Percentiles rank a stretch among this genome's conserved stretches.
Conservation (phyloP, 352 stramenopile species). For the Globisporangium perplexum region DNA sequence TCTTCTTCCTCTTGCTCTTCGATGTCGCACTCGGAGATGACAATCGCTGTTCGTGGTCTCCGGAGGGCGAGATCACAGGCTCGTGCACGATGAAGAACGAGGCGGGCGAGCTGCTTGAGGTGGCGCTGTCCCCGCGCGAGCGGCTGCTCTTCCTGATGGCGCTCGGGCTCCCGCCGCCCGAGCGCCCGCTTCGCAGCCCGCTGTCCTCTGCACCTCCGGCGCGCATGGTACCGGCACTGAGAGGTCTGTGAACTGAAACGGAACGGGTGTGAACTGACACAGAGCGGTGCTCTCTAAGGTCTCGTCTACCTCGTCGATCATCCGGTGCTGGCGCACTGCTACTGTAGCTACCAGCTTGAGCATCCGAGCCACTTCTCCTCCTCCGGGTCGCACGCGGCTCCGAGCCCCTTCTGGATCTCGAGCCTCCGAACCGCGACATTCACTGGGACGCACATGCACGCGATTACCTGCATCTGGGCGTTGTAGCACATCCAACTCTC, state of each 20-base stretch:
- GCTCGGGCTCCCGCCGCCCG: neutral
- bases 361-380: slow-evolving; percentile 26
- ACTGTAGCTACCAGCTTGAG: neutral
- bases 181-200: neutral
- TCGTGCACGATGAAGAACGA: slow-evolving; percentile 75
- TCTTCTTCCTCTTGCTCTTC: slow-evolving; percentile 10
- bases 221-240: neutral
- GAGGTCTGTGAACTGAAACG: neutral
- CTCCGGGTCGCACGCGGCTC: slow-evolving; percentile 8
- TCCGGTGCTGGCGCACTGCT: too few relatives aligned
- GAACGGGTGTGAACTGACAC: too few relatives aligned
- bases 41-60: slow-evolving; percentile 2
- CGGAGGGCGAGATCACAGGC: slow-evolving; percentile 26
- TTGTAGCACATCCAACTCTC: slow-evolving; percentile 25
- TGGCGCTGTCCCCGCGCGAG: neutral
- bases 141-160: neutral
- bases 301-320: too few relatives aligned
- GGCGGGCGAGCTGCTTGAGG: slow-evolving; percentile 12
- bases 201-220: neutral
- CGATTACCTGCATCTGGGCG: slow-evolving; percentile 14
- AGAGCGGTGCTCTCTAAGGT: too few relatives aligned
- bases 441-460: slow-evolving; percentile 9
- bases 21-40: neutral
- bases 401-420: slow-evolving; percentile 18
- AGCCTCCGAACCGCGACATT: slow-evolving; percentile 10